Evolutionary conservation across 768 basidiomycete species (phyloP).

Genomic region (Hygrocybe punicea): DNA sequence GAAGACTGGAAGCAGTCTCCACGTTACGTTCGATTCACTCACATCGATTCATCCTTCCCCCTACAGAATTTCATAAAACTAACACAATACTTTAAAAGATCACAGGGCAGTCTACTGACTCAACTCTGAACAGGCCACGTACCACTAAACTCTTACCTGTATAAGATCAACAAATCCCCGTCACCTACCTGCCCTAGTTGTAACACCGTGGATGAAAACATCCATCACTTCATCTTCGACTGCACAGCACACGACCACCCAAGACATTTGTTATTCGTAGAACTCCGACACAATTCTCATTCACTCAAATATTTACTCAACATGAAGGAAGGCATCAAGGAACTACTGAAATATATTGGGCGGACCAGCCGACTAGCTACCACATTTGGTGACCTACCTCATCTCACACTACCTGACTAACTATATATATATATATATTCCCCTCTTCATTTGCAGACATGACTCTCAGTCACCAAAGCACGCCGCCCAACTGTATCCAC

Average conservation of each 20-base stretch:
- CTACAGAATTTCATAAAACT: conserved; percentile 4
- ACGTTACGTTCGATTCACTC: not conserved
- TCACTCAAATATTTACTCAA: too few species aligned
- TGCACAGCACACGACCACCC: conserved; percentile 16
- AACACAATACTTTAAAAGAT: not conserved
- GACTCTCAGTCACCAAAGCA: not conserved
- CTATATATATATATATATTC: too few species aligned
- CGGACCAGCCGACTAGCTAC: too few species aligned
- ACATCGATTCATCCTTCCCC: not conserved
- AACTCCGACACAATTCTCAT: too few species aligned
- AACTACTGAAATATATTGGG: too few species aligned
- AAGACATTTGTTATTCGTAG: conserved; percentile 6
- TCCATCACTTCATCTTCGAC: conserved; percentile 27
- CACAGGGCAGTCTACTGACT: conserved; percentile 19
- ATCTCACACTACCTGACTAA: too few species aligned
- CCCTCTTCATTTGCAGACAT: not conserved
- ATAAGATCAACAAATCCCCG: conserved; percentile 22
- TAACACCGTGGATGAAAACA: conserved; percentile 20
- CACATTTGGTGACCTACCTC: too few species aligned
- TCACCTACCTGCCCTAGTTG: conserved; percentile 28
- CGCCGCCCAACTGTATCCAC: too few species aligned
- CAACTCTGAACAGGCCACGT: conserved; percentile 34
- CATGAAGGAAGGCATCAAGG: too few species aligned
- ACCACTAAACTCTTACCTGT: conserved; percentile 31
- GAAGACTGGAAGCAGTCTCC: conserved; percentile 6